Conservation (phyloP, 2,329 filamentous ascomycete genomes). For the Fusarium cicatricum region DNA sequence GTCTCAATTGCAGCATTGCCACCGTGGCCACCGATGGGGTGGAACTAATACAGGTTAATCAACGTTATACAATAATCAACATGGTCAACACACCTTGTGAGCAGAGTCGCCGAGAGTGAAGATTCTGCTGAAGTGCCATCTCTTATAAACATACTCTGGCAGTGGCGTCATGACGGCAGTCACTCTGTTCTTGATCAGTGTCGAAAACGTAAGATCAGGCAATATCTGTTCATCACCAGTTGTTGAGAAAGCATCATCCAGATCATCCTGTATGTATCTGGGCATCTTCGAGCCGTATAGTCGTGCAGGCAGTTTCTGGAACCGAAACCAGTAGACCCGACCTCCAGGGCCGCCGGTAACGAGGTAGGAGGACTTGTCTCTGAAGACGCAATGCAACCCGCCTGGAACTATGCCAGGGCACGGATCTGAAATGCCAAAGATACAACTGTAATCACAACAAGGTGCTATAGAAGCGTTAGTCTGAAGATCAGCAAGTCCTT, state of each 20-base stretch:
- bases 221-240: background rate
- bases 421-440: conserved; percentile 19
- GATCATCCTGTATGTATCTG: conserved; percentile 5
- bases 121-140: conserved; percentile 51
- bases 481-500: background rate
- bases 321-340: conserved; percentile 53
- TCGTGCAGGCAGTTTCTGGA: conserved; percentile 2
- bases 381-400: background rate
- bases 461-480: background rate
- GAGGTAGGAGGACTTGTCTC: background rate
- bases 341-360: conserved; percentile 3
- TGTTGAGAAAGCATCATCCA: background rate
- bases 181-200: conserved; percentile 23
- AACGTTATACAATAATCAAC: no score
- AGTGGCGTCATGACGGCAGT: conserved; percentile 45
- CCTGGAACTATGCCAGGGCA: conserved; percentile 3
- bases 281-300: conserved; percentile 11
- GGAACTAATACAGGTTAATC: background rate
- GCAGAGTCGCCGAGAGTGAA: conserved; percentile 52
- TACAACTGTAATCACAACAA: conserved; percentile 10
- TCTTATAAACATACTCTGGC: conserved; percentile 48
- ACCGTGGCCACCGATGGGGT: conserved; percentile 13
- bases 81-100: conserved; percentile 46
- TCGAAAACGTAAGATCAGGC: conserved; percentile 2
- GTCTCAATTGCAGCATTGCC: conserved; percentile 21